phyloP scores from a whole-genome alignment of 2,329 filamentous ascomycete genomes.

The Nectriaceae sp. region DNA sequence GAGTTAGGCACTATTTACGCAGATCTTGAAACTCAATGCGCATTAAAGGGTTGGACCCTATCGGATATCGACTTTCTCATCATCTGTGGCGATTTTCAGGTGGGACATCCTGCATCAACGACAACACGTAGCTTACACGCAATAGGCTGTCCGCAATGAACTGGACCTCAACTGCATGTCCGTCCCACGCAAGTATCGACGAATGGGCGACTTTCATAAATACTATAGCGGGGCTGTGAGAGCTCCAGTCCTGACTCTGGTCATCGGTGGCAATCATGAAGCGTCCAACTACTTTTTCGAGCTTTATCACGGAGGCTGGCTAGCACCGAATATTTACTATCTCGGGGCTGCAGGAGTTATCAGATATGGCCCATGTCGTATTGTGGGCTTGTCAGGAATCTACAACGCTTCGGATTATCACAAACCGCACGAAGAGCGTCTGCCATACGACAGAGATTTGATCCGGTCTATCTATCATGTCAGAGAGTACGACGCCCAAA shows the following conservation, averaged over 20 bases:
- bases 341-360: slow-evolving; percentile 88
- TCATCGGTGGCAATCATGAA: slow-evolving; percentile 93
- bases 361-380: slow-evolving; percentile 79
- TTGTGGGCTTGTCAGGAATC: slow-evolving; percentile 87
- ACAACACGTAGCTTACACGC: not conserved
- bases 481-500: slow-evolving; percentile 84
- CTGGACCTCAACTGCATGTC: slow-evolving; percentile 86
- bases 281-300: slow-evolving; percentile 87
- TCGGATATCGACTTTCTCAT: slow-evolving; percentile 81
- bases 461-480: slow-evolving; percentile 84
- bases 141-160: slow-evolving; percentile 79
- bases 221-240: slow-evolving; percentile 80
- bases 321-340: slow-evolving; percentile 94
- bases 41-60: slow-evolving; percentile 8
- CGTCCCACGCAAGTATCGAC: slow-evolving; percentile 81
- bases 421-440: slow-evolving; percentile 77
- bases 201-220: slow-evolving; percentile 86
- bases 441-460: slow-evolving; percentile 78
- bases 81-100: slow-evolving; percentile 93
- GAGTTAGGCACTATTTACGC: slow-evolving; percentile 11
- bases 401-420: slow-evolving; percentile 88
- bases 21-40: slow-evolving; percentile 6
- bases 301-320: slow-evolving; percentile 94
- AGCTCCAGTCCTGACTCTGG: slow-evolving; percentile 87
- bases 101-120: slow-evolving; percentile 34